Evolutionary conservation across 2,329 filamentous ascomycete species (phyloP).

Genomic region (Cladosporium sphaerospermum): DNA sequence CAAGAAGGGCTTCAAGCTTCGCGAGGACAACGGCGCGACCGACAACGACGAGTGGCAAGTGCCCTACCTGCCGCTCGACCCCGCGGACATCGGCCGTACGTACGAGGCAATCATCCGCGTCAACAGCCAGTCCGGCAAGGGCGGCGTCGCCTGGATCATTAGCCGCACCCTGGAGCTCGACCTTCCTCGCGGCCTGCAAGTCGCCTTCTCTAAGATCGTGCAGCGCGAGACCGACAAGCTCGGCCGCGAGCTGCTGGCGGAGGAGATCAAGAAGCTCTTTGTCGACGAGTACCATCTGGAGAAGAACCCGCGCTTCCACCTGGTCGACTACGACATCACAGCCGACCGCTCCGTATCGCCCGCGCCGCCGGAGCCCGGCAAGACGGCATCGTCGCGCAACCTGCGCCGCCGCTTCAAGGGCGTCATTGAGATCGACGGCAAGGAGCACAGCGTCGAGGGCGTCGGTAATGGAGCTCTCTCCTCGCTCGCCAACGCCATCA

Average conservation of each 20-base stretch:
- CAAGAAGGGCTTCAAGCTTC: conserved; percentile 75
- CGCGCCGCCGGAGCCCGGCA: conserved; percentile 59
- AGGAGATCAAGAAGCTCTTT: conserved; percentile 83
- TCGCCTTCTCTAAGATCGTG: conserved; percentile 83
- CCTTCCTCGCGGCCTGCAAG: conserved; percentile 82
- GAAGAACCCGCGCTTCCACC: conserved; percentile 73
- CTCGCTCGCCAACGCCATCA: conserved; percentile 74
- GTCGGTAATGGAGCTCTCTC: conserved; percentile 88
- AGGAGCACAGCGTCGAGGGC: conserved; percentile 71
- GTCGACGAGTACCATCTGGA: conserved; percentile 80
- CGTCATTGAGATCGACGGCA: conserved; percentile 73
- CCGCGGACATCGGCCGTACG: conserved; percentile 87
- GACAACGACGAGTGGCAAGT: conserved; percentile 71
- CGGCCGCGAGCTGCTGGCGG: conserved; percentile 74
- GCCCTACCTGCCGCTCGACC: conserved; percentile 89
- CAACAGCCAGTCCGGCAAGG: conserved; percentile 94
- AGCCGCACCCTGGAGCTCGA: conserved; percentile 83
- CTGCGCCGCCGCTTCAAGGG: conserved; percentile 78
- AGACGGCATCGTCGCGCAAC: conserved; percentile 64
- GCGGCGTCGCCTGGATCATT: conserved; percentile 90
- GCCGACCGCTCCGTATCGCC: conserved; percentile 75
- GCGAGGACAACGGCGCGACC: conserved; percentile 54
- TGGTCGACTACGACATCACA: conserved; percentile 87
- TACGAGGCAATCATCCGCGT: conserved; percentile 97
- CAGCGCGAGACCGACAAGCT: conserved; percentile 74